These are phyloP conservation scores for Kodamaea fukazawae DNA, from an alignment of 805 yeast species.

Conservation along the genomic window DNA sequence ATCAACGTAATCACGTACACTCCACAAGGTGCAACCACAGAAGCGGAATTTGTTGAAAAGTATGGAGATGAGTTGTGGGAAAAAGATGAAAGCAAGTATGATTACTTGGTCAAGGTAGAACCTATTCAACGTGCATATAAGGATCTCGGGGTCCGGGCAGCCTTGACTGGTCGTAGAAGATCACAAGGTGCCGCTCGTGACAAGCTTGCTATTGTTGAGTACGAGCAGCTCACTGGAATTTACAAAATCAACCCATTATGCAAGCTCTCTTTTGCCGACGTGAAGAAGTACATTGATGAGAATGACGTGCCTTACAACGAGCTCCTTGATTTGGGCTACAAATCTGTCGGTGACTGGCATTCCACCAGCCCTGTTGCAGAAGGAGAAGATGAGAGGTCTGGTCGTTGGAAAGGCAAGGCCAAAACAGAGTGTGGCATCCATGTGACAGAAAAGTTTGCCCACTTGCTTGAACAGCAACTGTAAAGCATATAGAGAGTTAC, in stretches of 20 bases:
- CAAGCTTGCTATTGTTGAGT: conserved; percentile 67
- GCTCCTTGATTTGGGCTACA: conserved; percentile 79
- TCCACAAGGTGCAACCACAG: conserved; percentile 58
- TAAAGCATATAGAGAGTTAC: conserved; percentile 9
- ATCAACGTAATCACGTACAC: conserved; percentile 57
- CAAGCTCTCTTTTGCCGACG: conserved; percentile 75
- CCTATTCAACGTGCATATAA: conserved; percentile 84
- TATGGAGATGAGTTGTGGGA: conserved; percentile 87
- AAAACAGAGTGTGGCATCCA: conserved; percentile 98
- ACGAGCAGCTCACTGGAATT: conserved; percentile 66
- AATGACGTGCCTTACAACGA: conserved; percentile 83
- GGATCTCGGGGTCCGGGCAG: conserved; percentile 73
- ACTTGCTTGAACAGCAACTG: conserved; percentile 38
- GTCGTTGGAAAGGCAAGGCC: conserved; percentile 90
- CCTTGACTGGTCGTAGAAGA: conserved; percentile 86
- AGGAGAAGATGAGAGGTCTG: conserved; percentile 95
- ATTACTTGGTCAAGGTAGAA: conserved; percentile 86
- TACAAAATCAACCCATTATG: conserved; percentile 88
- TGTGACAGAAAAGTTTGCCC: conserved; percentile 69
- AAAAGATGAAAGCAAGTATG: conserved; percentile 74
- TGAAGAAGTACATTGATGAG: conserved; percentile 62
- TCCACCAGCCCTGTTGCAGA: conserved; percentile 85
- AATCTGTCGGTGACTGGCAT: conserved; percentile 94
- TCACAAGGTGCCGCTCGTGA: conserved; percentile 88
- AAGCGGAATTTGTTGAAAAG: conserved; percentile 57